Evolutionary conservation across 768 basidiomycete genomes (phyloP).

Genomic region (Paxillus involutus): DNA sequence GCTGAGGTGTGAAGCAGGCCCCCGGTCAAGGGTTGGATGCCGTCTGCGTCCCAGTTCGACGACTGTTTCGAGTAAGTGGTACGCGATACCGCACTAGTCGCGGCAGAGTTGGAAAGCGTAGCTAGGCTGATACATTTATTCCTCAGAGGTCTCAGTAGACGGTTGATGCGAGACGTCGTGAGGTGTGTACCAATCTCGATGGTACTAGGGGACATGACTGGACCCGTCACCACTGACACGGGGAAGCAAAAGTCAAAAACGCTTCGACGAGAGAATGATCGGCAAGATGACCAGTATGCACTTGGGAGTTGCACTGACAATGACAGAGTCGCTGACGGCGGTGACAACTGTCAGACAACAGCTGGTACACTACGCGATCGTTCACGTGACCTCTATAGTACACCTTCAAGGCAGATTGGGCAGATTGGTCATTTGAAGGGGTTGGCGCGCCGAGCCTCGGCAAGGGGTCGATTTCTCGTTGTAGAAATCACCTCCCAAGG

Average conservation of each 20-base stretch:
- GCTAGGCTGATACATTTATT: slow-evolving; percentile 44
- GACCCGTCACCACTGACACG: neutral
- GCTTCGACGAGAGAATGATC: neutral
- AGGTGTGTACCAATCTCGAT: slow-evolving; percentile 29
- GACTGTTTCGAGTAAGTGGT: slow-evolving; percentile 16
- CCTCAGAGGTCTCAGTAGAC: slow-evolving; percentile 48
- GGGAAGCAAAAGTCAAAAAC: neutral
- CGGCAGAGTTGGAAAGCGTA: slow-evolving; percentile 18
- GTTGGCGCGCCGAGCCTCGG: too few species aligned
- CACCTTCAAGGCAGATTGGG: too few species aligned
- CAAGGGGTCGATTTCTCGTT: too few species aligned
- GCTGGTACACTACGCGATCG: neutral
- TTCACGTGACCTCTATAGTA: slow-evolving; percentile 11
- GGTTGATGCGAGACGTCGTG: slow-evolving; percentile 41
- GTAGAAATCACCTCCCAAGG: too few species aligned
- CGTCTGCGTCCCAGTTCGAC: slow-evolving; percentile 18
- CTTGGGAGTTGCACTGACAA: too few species aligned
- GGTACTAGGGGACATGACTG: slow-evolving; percentile 11
- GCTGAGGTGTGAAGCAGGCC: slow-evolving; percentile 38
- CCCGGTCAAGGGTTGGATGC: slow-evolving; percentile 31
- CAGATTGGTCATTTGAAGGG: too few species aligned
- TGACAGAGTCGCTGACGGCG: too few species aligned
- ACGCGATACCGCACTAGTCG: slow-evolving; percentile 14
- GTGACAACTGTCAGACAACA: neutral
- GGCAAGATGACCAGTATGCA: neutral